phyloP scores from a whole-genome alignment of 2,329 filamentous ascomycete genomes.

The Trichothecium roseum region DNA sequence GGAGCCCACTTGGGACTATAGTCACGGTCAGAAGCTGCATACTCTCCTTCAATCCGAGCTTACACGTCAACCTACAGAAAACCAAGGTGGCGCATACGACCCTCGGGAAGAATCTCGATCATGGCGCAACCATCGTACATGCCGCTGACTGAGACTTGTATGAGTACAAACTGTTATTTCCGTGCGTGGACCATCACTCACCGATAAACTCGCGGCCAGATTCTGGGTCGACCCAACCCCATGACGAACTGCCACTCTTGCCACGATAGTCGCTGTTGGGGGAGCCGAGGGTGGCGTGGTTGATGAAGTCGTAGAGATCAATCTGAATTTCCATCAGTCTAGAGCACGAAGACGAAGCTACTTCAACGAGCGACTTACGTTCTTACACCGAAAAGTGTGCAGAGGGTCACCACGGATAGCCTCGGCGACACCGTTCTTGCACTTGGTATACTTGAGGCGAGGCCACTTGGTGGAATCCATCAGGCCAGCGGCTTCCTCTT shows the following conservation, averaged over 20 bases:
- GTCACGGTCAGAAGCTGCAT: neutral
- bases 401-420: slow-evolving; percentile 12
- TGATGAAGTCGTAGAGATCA: slow-evolving; percentile 43
- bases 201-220: slow-evolving; percentile 17
- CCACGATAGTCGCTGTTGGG: slow-evolving; percentile 11
- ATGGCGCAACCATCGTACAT: slow-evolving; percentile 31
- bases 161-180: slow-evolving; percentile 1
- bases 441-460: slow-evolving; percentile 13
- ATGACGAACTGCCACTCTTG: slow-evolving; percentile 18
- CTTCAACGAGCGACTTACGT: slow-evolving; percentile 3
- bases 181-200: neutral
- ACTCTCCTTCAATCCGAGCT: neutral
- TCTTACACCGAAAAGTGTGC: slow-evolving; percentile 14
- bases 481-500: slow-evolving; percentile 12
- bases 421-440: slow-evolving; percentile 11
- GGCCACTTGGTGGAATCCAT: slow-evolving; percentile 14
- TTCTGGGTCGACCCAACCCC: slow-evolving; percentile 31
- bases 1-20: slow-evolving; percentile 6
- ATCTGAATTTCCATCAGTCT: slow-evolving; percentile 14
- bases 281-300: slow-evolving; percentile 39
- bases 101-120: slow-evolving; percentile 28
- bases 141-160: slow-evolving; percentile 6
- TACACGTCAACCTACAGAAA: slow-evolving; percentile 16
- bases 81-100: slow-evolving; percentile 31
- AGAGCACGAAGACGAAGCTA: neutral